Percentiles rank a stretch among this genome's conserved stretches.
Evolutionary conservation across 179 eudicot genomes (phyloP).

Genomic region (Patellifolia procumbens): DNA sequence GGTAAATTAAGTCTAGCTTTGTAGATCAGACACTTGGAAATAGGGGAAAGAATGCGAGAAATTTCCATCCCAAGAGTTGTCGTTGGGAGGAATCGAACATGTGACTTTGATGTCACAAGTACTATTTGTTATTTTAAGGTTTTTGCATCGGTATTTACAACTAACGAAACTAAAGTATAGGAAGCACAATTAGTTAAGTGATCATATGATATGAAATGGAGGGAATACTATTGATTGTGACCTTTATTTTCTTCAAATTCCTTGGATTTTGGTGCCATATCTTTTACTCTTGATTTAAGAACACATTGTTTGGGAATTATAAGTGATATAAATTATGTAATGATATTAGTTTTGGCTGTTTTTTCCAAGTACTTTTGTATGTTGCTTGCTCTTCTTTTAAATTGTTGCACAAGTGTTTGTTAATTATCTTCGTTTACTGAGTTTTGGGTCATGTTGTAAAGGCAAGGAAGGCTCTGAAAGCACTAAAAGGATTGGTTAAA

Average conservation of each 20-base stretch:
- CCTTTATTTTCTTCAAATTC: constrained; percentile 10
- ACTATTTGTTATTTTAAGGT: too few relatives aligned
- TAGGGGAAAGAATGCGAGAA: too few relatives aligned
- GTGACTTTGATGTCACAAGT: too few relatives aligned
- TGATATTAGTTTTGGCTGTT: too few relatives aligned
- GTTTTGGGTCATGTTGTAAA: constrained; percentile 28
- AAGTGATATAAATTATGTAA: too few relatives aligned
- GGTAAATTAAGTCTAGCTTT: too few relatives aligned
- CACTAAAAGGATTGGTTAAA: constrained; percentile 89
- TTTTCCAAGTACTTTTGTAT: too few relatives aligned
- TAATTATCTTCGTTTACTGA: constrained; percentile 6
- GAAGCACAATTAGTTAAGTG: too few relatives aligned
- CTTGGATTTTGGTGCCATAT: constrained; percentile 21
- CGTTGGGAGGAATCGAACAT: too few relatives aligned
- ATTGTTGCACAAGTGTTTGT: background rate
- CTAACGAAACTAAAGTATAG: background rate
- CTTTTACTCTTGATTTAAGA: constrained; percentile 6
- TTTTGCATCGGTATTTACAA: too few relatives aligned
- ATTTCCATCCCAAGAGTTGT: too few relatives aligned
- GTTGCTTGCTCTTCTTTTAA: background rate
- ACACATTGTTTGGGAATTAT: constrained; percentile 5
- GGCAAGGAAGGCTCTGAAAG: constrained; percentile 94
- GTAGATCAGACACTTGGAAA: too few relatives aligned
- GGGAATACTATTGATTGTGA: background rate
- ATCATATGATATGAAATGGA: background rate